Evolutionary conservation across 1,284 basidiomycete species (phyloP).

Genomic region (Boletus mariae): DNA sequence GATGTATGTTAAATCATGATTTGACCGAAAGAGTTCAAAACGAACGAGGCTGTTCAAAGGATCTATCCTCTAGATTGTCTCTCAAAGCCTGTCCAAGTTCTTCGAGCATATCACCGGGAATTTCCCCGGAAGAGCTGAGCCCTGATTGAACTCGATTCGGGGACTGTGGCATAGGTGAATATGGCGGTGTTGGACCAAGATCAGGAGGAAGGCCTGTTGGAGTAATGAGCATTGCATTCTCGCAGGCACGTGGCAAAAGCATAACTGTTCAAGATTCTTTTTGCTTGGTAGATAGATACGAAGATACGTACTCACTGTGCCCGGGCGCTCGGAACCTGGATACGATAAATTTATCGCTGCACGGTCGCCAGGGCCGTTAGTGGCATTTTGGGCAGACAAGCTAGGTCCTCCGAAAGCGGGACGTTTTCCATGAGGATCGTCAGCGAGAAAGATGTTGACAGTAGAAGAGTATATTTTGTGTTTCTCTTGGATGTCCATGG

Average conservation of each 20-base stretch:
- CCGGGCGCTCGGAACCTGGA: conserved; percentile 2
- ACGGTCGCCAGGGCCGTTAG: conserved; percentile 34
- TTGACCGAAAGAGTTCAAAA: neutral
- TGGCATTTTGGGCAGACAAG: conserved; percentile 31
- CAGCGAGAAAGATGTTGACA: conserved; percentile 73
- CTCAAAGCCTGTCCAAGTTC: conserved; percentile 40
- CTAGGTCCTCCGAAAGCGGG: conserved; percentile 82
- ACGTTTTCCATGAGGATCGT: conserved; percentile 39
- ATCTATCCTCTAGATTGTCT: conserved; percentile 14
- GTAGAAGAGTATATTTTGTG: conserved; percentile 73
- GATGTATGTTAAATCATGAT: neutral
- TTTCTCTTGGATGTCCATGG: conserved; percentile 78
- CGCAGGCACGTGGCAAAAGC: neutral
- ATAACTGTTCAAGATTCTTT: neutral
- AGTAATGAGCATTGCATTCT: neutral
- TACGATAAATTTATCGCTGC: neutral
- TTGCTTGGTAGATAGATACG: too few species aligned
- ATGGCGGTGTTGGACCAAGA: conserved; percentile 30
- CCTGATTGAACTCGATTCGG: neutral
- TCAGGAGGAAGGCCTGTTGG: conserved; percentile 8
- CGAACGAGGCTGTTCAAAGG: neutral
- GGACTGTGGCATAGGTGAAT: conserved; percentile 21
- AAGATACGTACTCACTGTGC: conserved; percentile 2
- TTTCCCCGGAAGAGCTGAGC: conserved; percentile 7
- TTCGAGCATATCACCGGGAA: conserved; percentile 39